phyloP scores from a whole-genome alignment of 345 rosid species.

The Barbarea vulgaris region DNA sequence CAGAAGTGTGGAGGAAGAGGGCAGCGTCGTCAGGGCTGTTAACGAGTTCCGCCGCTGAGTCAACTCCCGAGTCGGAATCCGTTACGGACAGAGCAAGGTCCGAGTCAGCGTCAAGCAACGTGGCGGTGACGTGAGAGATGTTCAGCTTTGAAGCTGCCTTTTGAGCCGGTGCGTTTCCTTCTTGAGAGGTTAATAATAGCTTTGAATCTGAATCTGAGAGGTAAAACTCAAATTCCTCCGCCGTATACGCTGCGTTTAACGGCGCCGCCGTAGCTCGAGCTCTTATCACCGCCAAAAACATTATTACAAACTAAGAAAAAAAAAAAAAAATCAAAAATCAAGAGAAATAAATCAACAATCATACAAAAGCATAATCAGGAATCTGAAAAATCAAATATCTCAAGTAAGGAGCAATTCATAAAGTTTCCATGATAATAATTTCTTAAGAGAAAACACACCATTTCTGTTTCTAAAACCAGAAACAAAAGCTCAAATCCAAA shows the following conservation, averaged over 20 bases:
- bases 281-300: constrained; percentile 53
- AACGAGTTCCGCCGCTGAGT: constrained; percentile 29
- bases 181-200: constrained; percentile 51
- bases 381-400: background rate
- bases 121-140: constrained; percentile 53
- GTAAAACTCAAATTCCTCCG: constrained; percentile 74
- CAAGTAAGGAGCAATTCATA: background rate
- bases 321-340: background rate
- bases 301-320: constrained; percentile 57
- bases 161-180: constrained; percentile 57
- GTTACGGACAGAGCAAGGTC: constrained; percentile 43
- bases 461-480: background rate
- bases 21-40: constrained; percentile 68
- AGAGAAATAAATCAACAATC: background rate
- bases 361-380: background rate
- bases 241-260: constrained; percentile 65
- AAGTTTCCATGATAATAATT: background rate
- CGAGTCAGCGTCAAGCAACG: constrained; percentile 36
- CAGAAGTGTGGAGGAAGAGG: constrained; percentile 73
- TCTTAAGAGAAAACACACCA: too few relatives aligned
- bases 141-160: constrained; percentile 63
- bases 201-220: constrained; percentile 73
- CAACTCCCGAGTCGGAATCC: constrained; percentile 24
- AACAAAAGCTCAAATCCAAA: background rate
- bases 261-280: constrained; percentile 74